A percentile compares a stretch with the other conserved stretches of the same genome.
phyloP scores from a whole-genome alignment of 768 basidiomycete species.

The Boletus fagicola region DNA sequence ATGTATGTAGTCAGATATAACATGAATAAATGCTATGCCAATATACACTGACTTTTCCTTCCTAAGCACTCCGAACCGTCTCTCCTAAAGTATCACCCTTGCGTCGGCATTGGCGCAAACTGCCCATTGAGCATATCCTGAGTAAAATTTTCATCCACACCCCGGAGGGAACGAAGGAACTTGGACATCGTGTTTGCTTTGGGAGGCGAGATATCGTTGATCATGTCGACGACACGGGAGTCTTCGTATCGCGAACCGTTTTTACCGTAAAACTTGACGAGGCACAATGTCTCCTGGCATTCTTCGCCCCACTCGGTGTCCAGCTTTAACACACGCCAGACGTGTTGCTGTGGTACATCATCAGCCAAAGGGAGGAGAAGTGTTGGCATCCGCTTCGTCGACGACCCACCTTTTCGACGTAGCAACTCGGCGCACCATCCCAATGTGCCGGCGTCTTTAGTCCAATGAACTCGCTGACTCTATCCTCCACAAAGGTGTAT shows the following conservation, averaged over 20 bases:
- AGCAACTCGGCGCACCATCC: conserved; percentile 31
- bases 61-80: neutral
- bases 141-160: conserved; percentile 43
- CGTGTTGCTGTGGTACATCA: conserved; percentile 37
- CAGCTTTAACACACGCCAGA: conserved; percentile 51
- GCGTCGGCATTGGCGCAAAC: neutral
- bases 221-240: conserved; percentile 46
- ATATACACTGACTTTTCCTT: conserved; percentile 3
- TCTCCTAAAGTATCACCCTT: conserved; percentile 1
- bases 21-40: neutral
- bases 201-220: conserved; percentile 45
- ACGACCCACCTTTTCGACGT: conserved; percentile 46
- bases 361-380: neutral
- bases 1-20: conserved; percentile 2
- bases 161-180: conserved; percentile 48
- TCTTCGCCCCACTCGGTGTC: conserved; percentile 42
- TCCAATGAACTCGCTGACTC: conserved; percentile 47
- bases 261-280: conserved; percentile 57
- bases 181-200: conserved; percentile 47
- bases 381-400: conserved; percentile 4
- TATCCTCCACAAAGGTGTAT: conserved; percentile 52
- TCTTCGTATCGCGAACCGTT: conserved; percentile 50
- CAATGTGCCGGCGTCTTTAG: conserved; percentile 42
- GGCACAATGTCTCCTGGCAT: conserved; percentile 49
- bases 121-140: conserved; percentile 23